Percentiles rank a stretch among this genome's conserved stretches.
Evolutionary conservation across 768 basidiomycete genomes (phyloP).

Genomic region (Xerocomellus dryophilus): DNA sequence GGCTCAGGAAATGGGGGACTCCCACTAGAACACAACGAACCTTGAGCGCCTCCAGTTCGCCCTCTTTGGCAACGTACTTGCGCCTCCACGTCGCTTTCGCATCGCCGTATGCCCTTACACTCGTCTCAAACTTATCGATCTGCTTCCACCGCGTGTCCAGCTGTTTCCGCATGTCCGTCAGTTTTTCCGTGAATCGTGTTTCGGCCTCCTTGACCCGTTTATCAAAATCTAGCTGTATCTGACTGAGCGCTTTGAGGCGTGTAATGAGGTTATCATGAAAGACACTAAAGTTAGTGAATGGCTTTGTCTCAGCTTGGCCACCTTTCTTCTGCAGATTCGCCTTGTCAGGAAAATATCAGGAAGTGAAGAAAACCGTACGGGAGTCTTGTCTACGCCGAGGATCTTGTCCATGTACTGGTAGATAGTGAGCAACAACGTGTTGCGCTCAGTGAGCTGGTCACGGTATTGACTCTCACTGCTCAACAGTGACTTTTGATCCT

Average conservation of each 20-base stretch:
- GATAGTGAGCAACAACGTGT: constrained; percentile 85
- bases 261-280: constrained; percentile 94
- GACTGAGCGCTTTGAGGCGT: constrained; percentile 77
- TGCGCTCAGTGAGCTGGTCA: constrained; percentile 90
- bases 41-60: constrained; percentile 87
- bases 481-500: constrained; percentile 75
- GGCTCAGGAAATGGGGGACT: neutral
- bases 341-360: neutral
- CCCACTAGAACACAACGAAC: constrained; percentile 38
- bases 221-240: constrained; percentile 86
- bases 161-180: constrained; percentile 79
- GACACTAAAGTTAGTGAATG: constrained; percentile 88
- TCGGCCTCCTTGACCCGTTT: constrained; percentile 81
- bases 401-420: constrained; percentile 97
- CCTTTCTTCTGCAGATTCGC: constrained; percentile 58
- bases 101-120: constrained; percentile 78
- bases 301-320: constrained; percentile 78
- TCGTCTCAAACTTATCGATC: constrained; percentile 87
- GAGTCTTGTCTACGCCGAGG: constrained; percentile 82
- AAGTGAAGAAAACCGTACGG: constrained; percentile 48
- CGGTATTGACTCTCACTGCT: constrained; percentile 77
- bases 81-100: constrained; percentile 81
- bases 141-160: constrained; percentile 87
- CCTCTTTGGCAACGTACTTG: constrained; percentile 78
- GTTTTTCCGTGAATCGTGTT: constrained; percentile 62